These are phyloP conservation scores for Alternaria brassicicola DNA, from an alignment of 2,329 filamentous ascomycete species.

Conservation along the genomic window DNA sequence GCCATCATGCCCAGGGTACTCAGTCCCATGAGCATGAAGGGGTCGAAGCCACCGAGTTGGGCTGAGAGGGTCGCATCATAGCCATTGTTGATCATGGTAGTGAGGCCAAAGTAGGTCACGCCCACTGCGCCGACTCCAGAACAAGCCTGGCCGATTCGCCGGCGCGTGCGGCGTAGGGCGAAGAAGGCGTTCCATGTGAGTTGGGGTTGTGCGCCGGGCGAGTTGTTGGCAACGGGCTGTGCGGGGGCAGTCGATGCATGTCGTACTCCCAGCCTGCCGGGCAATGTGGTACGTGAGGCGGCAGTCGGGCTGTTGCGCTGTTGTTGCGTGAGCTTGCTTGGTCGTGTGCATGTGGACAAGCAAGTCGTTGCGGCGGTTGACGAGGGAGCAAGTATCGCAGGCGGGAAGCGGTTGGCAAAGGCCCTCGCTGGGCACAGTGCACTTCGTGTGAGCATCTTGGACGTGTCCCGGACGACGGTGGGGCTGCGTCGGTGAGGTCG, in stretches of 20 bases:
- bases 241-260: conserved; percentile 34
- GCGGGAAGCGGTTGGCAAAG: conserved; percentile 37
- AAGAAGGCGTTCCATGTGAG: conserved; percentile 89
- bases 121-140: conserved; percentile 69
- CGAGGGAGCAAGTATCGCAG: conserved; percentile 33
- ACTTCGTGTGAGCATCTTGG: conserved; percentile 41
- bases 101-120: conserved; percentile 66
- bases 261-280: conserved; percentile 20
- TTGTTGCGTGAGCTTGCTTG: conserved; percentile 28
- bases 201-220: conserved; percentile 28
- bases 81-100: conserved; percentile 71
- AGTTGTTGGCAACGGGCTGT: conserved; percentile 19
- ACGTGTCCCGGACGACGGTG: neutral
- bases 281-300: conserved; percentile 12
- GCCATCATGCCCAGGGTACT: conserved; percentile 77
- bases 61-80: conserved; percentile 70
- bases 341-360: conserved; percentile 39
- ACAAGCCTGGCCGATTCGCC: conserved; percentile 80
- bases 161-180: conserved; percentile 81
- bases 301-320: conserved; percentile 20
- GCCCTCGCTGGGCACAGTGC: conserved; percentile 41
- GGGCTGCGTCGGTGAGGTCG: conserved; percentile 6
- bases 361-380: conserved; percentile 26
- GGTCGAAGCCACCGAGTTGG: conserved; percentile 84
- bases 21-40: conserved; percentile 81